A percentile compares a stretch with the other conserved stretches of the same genome.
These are phyloP conservation scores for Agrostemma githago DNA, from an alignment of 148 eudicot species.

Conservation along the genomic window DNA sequence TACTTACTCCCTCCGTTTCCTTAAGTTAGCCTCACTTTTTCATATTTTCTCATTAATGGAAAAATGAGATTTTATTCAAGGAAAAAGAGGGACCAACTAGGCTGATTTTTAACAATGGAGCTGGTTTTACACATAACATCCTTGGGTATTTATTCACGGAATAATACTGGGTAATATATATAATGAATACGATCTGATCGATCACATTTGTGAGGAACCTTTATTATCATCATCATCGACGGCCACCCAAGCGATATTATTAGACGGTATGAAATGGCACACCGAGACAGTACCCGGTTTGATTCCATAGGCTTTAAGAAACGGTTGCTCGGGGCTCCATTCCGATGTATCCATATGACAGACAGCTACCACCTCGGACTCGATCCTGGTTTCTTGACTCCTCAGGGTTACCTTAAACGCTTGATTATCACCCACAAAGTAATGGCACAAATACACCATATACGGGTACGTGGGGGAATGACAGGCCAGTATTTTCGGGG, in stretches of 20 bases:
- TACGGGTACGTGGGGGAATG: conserved; percentile 12
- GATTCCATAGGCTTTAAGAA: neutral
- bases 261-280: conserved; percentile 11
- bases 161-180: too few relatives aligned
- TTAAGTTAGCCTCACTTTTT: too few relatives aligned
- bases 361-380: neutral
- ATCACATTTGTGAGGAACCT: neutral
- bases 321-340: conserved; percentile 1
- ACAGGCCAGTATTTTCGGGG: neutral
- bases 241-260: conserved; percentile 10
- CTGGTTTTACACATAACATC: too few relatives aligned
- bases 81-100: too few relatives aligned
- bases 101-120: too few relatives aligned
- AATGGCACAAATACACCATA: conserved; percentile 10
- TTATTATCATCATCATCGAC: neutral
- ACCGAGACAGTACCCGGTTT: conserved; percentile 4
- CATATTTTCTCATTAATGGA: too few relatives aligned
- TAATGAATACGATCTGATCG: too few relatives aligned
- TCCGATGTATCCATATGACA: conserved; percentile 13
- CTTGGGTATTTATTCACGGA: too few relatives aligned
- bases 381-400: conserved; percentile 5
- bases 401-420: neutral
- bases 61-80: too few relatives aligned
- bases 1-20: too few relatives aligned
- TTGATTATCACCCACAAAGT: conserved; percentile 8